These are phyloP conservation scores for Cyberlindnera japonica DNA, from an alignment of 805 yeast species.

Conservation along the genomic window DNA sequence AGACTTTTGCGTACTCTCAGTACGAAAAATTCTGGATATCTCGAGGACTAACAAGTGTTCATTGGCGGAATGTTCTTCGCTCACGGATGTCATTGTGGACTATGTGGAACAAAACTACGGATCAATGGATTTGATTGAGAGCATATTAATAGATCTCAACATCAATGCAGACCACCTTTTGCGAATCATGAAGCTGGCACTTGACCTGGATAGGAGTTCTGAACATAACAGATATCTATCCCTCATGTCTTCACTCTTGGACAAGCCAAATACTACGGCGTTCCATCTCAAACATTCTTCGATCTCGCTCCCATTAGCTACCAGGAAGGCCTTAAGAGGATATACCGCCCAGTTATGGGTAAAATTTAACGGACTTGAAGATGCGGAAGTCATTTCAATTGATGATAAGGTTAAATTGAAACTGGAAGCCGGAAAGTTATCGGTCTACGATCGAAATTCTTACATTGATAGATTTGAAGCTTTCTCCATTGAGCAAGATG, in stretches of 20 bases:
- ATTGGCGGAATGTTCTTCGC: background rate
- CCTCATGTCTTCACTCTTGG: conserved; percentile 11
- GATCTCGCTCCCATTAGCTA: conserved; percentile 12
- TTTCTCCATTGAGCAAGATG: conserved; percentile 15
- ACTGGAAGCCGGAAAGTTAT: conserved; percentile 32
- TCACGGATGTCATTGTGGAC: background rate
- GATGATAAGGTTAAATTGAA: conserved; percentile 20
- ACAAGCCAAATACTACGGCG: conserved; percentile 18
- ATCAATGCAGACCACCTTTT: conserved; percentile 7
- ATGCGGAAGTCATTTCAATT: conserved; percentile 29
- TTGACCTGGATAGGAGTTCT: background rate
- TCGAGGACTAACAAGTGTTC: background rate
- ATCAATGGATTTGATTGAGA: conserved; percentile 1
- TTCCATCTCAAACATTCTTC: conserved; percentile 31
- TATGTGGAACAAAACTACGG: background rate
- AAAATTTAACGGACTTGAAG: conserved; percentile 27
- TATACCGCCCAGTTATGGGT: conserved; percentile 30
- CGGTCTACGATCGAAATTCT: conserved; percentile 21
- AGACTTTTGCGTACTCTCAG: background rate
- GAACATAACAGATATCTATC: conserved; percentile 5
- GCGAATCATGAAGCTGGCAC: conserved; percentile 4
- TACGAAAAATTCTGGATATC: background rate
- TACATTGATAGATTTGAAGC: conserved; percentile 16
- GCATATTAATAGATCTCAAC: conserved; percentile 1
- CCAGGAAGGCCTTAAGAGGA: background rate